phyloP scores from a whole-genome alignment of 2,329 filamentous ascomycete genomes.

The Penicillium verrucosum region DNA sequence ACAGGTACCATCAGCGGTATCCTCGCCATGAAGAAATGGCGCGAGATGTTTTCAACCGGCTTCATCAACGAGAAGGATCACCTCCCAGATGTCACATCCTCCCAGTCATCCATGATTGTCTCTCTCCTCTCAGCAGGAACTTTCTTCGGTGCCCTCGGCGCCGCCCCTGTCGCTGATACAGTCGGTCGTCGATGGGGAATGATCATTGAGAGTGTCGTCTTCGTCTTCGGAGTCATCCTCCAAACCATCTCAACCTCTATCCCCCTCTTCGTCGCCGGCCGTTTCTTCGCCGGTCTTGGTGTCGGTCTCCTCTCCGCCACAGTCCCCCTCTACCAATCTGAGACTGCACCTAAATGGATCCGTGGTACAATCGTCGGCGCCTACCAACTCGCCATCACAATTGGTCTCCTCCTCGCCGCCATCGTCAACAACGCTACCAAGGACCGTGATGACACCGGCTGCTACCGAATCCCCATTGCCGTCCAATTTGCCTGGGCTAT shows the following conservation, averaged over 20 bases:
- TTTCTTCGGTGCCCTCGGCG: constrained; percentile 57
- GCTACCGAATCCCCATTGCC: constrained; percentile 74
- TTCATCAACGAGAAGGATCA: constrained; percentile 36
- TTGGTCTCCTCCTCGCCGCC: constrained; percentile 70
- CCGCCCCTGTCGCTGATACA: constrained; percentile 35
- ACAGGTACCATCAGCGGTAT: constrained; percentile 55
- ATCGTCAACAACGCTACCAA: constrained; percentile 69
- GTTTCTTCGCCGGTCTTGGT: constrained; percentile 51
- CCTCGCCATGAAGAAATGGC: constrained; percentile 49
- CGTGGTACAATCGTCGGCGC: constrained; percentile 71
- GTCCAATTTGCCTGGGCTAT: constrained; percentile 77
- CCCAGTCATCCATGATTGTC: constrained; percentile 33
- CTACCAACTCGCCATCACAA: constrained; percentile 76
- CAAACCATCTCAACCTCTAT: constrained; percentile 32
- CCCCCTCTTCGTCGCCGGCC: constrained; percentile 46
- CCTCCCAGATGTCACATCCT: constrained; percentile 51
- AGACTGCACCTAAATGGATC: constrained; percentile 69
- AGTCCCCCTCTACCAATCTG: constrained; percentile 69
- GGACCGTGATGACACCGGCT: constrained; percentile 57
- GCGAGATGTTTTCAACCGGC: constrained; percentile 33
- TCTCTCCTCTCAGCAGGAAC: constrained; percentile 62
- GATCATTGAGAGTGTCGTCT: constrained; percentile 31
- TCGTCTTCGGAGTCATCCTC: constrained; percentile 34
- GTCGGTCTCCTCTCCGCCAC: constrained; percentile 71
- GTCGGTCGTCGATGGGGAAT: constrained; percentile 42